phyloP scores from a whole-genome alignment of 352 stramenopile genomes.

The Phytophthora pluvialis region DNA sequence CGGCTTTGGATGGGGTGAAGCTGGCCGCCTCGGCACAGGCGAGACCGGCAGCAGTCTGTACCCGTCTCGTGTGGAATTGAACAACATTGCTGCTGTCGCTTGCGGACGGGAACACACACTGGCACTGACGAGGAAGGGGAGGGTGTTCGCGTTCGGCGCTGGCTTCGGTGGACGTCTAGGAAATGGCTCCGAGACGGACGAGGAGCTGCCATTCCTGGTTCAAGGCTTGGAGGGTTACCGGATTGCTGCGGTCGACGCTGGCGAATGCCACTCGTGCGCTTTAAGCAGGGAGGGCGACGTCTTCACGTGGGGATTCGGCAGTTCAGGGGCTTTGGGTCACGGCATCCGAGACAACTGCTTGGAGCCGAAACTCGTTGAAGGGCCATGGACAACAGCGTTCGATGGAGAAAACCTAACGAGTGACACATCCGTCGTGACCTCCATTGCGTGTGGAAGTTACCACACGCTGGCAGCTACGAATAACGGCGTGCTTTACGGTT shows the following conservation, averaged over 20 bases:
- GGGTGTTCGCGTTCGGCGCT: conserved; percentile 77
- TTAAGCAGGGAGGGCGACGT: conserved; percentile 68
- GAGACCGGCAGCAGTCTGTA: conserved; percentile 72
- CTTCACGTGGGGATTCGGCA: conserved; percentile 90
- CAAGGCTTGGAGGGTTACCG: conserved; percentile 39
- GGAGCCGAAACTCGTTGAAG: conserved; percentile 45
- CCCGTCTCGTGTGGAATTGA: conserved; percentile 66
- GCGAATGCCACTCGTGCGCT: conserved; percentile 83
- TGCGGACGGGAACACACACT: conserved; percentile 88
- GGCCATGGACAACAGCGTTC: conserved; percentile 35
- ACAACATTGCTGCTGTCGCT: conserved; percentile 56
- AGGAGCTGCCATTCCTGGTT: conserved; percentile 56
- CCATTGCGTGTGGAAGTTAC: conserved; percentile 76
- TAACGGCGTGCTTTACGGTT: conserved; percentile 70
- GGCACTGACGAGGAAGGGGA: conserved; percentile 52
- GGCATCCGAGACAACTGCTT: conserved; percentile 66
- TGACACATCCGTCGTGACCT: conserved; percentile 21
- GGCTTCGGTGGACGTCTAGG: conserved; percentile 82
- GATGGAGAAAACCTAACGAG: conserved; percentile 12
- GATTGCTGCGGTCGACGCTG: conserved; percentile 67
- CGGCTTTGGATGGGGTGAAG: conserved; percentile 88
- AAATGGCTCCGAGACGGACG: conserved; percentile 65
- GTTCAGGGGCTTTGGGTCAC: conserved; percentile 77
- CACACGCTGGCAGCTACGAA: conserved; percentile 69
- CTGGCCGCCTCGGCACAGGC: conserved; percentile 79